Evolutionary conservation across 2,329 filamentous ascomycete species (phyloP).

Genomic region (Thelonectria discophora): DNA sequence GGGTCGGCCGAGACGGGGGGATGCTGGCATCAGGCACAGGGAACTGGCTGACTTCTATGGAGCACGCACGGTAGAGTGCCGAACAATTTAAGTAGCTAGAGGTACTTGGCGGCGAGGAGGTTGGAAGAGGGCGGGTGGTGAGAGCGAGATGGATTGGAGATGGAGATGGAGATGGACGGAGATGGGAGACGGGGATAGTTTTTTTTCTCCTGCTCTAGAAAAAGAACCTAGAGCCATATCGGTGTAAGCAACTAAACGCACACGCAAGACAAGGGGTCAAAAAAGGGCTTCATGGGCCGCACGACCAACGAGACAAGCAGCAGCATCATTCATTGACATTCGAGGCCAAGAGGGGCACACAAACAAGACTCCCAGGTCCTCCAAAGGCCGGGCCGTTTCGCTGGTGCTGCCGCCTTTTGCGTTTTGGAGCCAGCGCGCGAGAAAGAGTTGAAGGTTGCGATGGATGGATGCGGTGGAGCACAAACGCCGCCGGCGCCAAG

Average conservation of each 20-base stretch:
- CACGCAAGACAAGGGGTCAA: slow-evolving; percentile 5
- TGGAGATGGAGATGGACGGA: background rate
- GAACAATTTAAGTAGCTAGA: slow-evolving; percentile 3
- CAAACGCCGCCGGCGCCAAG: slow-evolving; percentile 26
- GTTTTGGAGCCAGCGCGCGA: too few relatives aligned
- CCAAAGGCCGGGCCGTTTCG: slow-evolving; percentile 9
- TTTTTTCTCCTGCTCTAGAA: background rate
- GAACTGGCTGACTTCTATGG: slow-evolving; percentile 16
- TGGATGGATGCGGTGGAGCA: slow-evolving; percentile 13
- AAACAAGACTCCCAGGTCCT: background rate
- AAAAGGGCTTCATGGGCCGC: background rate
- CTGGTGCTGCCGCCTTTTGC: slow-evolving; percentile 12
- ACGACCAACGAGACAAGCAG: background rate
- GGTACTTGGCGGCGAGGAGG: background rate
- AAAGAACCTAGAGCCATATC: background rate
- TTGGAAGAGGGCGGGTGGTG: background rate
- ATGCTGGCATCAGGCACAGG: slow-evolving; percentile 23
- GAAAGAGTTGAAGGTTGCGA: slow-evolving; percentile 6
- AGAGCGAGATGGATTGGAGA: background rate
- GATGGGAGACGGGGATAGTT: background rate
- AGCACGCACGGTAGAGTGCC: slow-evolving; percentile 6
- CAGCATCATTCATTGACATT: slow-evolving; percentile 1
- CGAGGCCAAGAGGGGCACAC: slow-evolving; percentile 5
- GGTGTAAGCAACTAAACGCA: background rate
- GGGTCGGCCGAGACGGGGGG: slow-evolving; percentile 29